phyloP scores from a whole-genome alignment of 202 grass and related monocot species.

The Panicum virgatum region DNA sequence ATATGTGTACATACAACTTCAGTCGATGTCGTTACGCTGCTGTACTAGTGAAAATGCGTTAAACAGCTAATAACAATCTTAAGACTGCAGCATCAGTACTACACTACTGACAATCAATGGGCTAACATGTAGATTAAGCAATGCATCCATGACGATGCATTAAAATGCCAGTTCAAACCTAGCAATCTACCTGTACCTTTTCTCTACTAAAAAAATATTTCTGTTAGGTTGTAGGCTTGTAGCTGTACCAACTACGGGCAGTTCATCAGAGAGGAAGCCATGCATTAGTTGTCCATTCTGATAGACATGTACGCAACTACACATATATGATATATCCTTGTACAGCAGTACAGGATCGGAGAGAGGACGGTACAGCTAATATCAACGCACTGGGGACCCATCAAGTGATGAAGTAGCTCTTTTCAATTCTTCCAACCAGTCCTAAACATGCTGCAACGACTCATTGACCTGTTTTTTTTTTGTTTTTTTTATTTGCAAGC shows the following conservation, averaged over 20 bases:
- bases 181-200: conserved; percentile 15
- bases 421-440: conserved; percentile 23
- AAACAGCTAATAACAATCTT: conserved; percentile 19
- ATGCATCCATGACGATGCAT: conserved; percentile 6
- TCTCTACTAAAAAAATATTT: conserved; percentile 3
- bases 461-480: conserved; percentile 38
- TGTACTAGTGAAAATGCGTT: not conserved
- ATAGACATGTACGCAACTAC: conserved; percentile 26
- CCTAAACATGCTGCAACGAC: conserved; percentile 13
- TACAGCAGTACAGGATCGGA: conserved; percentile 4
- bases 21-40: not conserved
- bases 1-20: not conserved
- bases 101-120: not conserved
- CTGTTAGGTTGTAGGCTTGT: conserved; percentile 25
- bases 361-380: conserved; percentile 34
- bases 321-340: conserved; percentile 10
- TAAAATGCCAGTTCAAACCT: conserved; percentile 40
- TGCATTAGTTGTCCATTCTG: not conserved
- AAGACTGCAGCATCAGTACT: not conserved
- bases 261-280: conserved; percentile 9
- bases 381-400: conserved; percentile 27
- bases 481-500: conserved; percentile 2
- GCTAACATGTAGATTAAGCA: not conserved
- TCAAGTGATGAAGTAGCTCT: conserved; percentile 17
- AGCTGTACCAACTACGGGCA: conserved; percentile 7